These are phyloP conservation scores for Vicia faba DNA, from an alignment of 306 rosid species.

Conservation along the genomic window DNA sequence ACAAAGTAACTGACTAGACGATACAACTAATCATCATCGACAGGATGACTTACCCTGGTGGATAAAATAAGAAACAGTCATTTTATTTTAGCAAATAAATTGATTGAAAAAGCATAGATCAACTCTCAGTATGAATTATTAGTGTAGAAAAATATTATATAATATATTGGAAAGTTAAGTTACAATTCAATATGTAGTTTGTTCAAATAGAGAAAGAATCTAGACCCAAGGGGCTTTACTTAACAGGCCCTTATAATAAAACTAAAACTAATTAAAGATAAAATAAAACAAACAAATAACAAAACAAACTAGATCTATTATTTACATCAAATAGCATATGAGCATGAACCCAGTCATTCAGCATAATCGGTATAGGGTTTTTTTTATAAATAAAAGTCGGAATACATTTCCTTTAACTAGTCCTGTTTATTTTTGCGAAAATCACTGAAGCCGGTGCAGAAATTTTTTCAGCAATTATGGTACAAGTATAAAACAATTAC, in stretches of 20 bases:
- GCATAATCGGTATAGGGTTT: background rate
- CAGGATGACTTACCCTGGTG: background rate
- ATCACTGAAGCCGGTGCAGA: constrained; percentile 6
- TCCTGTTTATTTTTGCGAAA: constrained; percentile 12
- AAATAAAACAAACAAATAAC: too few relatives aligned
- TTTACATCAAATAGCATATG: background rate
- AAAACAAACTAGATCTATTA: too few relatives aligned
- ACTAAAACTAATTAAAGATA: too few relatives aligned
- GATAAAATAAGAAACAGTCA: constrained; percentile 5
- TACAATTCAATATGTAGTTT: too few relatives aligned
- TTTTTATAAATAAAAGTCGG: constrained; percentile 3
- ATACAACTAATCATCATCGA: constrained; percentile 2
- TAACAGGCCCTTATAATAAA: too few relatives aligned
- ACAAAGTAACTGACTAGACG: constrained; percentile 11
- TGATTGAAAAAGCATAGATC: constrained; percentile 27
- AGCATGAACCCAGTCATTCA: background rate
- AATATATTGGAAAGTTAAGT: too few relatives aligned
- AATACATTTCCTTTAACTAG: constrained; percentile 1
- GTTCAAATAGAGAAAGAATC: too few relatives aligned
- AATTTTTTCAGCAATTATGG: constrained; percentile 25
- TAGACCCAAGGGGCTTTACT: too few relatives aligned
- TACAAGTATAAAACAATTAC: constrained; percentile 20
- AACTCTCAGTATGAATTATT: constrained; percentile 23
- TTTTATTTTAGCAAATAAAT: constrained; percentile 3
- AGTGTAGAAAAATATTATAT: too few relatives aligned